Evolutionary conservation across 2,329 filamentous ascomycete species (phyloP).

Genomic region (Harringtonia aguacate): DNA sequence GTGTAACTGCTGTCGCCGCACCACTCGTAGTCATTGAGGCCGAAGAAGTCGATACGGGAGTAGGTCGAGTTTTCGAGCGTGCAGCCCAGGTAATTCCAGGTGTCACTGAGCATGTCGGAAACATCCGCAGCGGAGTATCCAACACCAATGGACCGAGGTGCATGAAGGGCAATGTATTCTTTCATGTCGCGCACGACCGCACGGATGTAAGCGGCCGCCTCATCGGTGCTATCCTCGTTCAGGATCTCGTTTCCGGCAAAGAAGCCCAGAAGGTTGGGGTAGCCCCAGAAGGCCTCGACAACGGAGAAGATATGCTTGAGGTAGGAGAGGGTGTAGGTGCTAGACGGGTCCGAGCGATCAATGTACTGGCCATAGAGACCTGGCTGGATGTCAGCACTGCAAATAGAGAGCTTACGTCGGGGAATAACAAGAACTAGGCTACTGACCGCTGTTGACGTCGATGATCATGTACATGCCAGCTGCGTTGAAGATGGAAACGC

Average conservation of each 20-base stretch:
- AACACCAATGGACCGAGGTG: slow-evolving; percentile 69
- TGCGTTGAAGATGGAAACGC: slow-evolving; percentile 70
- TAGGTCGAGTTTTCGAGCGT: slow-evolving; percentile 40
- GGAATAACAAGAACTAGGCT: too few species aligned
- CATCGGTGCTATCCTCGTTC: slow-evolving; percentile 43
- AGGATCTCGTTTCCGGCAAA: slow-evolving; percentile 87
- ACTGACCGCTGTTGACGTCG: slow-evolving; percentile 62
- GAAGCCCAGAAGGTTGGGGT: slow-evolving; percentile 71
- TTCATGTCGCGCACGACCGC: slow-evolving; percentile 73
- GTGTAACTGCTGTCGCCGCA: slow-evolving; percentile 44
- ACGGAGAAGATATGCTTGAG: slow-evolving; percentile 32
- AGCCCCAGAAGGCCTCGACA: slow-evolving; percentile 66
- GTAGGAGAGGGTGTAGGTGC: slow-evolving; percentile 33
- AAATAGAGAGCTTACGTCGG: too few species aligned
- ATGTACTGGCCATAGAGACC: slow-evolving; percentile 47
- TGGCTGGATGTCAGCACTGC: slow-evolving; percentile 44
- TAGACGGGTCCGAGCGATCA: slow-evolving; percentile 28
- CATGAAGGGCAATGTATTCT: slow-evolving; percentile 62
- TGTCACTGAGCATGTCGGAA: slow-evolving; percentile 50
- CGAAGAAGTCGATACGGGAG: slow-evolving; percentile 59
- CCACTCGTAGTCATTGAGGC: slow-evolving; percentile 64
- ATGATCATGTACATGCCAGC: slow-evolving; percentile 76
- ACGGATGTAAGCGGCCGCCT: slow-evolving; percentile 71
- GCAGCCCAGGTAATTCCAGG: slow-evolving; percentile 72
- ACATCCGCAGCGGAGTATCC: slow-evolving; percentile 86